Evolutionary conservation across 1,284 basidiomycete genomes (phyloP).

Genomic region (Takashimella koratensis): DNA sequence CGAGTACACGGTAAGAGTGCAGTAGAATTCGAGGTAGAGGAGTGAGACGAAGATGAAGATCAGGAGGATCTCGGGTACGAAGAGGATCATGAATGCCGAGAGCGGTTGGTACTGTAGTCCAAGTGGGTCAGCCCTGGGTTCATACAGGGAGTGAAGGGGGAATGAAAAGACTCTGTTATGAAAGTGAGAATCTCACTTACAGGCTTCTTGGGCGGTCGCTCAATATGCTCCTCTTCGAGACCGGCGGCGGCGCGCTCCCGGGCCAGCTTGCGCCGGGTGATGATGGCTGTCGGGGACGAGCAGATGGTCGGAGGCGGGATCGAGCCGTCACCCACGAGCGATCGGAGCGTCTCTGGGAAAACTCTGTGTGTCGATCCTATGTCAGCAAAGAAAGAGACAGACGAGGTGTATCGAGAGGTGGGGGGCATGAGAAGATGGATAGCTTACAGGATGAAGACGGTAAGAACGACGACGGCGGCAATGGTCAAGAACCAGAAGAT

Average conservation of each 20-base stretch:
- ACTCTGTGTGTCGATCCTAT: conserved; percentile 22
- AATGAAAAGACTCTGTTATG: too few species aligned
- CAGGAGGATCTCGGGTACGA: conserved; percentile 42
- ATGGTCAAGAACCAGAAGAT: conserved; percentile 40
- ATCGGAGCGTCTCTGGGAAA: conserved; percentile 46
- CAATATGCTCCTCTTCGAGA: conserved; percentile 20
- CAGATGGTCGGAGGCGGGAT: conserved; percentile 43
- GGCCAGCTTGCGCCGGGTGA: conserved; percentile 20
- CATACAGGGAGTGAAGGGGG: background rate
- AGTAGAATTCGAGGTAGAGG: conserved; percentile 47
- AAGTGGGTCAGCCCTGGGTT: background rate
- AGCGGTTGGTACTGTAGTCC: conserved; percentile 37
- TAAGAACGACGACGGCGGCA: conserved; percentile 3
- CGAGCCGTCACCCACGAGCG: conserved; percentile 46
- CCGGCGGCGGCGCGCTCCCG: conserved; percentile 18
- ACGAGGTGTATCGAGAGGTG: background rate
- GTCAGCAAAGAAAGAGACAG: background rate
- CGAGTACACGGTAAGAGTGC: conserved; percentile 37
- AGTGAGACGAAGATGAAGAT: conserved; percentile 38
- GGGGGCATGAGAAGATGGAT: conserved; percentile 40
- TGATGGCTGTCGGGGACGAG: conserved; percentile 26
- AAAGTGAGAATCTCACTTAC: conserved; percentile 10
- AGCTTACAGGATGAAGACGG: conserved; percentile 26
- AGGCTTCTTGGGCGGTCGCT: conserved; percentile 28
- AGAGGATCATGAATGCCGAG: conserved; percentile 39